phyloP scores from a whole-genome alignment of 345 rosid species.

The Bruguiera parviflora region DNA sequence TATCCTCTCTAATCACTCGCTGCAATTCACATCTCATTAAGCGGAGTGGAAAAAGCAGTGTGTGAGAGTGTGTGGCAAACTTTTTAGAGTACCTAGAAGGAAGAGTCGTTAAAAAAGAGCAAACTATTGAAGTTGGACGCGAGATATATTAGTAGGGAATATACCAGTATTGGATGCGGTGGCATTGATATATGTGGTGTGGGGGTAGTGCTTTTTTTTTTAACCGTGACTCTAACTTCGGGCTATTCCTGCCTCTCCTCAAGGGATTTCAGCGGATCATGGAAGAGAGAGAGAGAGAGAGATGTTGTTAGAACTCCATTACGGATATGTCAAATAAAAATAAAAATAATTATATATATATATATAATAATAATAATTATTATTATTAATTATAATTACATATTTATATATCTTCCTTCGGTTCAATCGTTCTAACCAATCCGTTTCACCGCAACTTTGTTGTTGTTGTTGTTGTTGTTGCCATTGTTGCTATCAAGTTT shows the following conservation, averaged over 20 bases:
- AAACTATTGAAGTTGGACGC: neutral
- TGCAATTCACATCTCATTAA: conserved; percentile 9
- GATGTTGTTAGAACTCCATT: neutral
- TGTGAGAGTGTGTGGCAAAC: conserved; percentile 7
- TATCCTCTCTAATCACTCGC: conserved; percentile 29
- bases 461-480: neutral
- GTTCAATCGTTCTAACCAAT: too few relatives aligned
- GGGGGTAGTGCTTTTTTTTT: neutral
- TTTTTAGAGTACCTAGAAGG: conserved; percentile 17
- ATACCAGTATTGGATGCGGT: neutral
- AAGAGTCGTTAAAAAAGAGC: neutral
- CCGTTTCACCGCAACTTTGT: too few relatives aligned
- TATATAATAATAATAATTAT: too few relatives aligned
- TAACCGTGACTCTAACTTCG: conserved; percentile 18
- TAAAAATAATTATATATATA: too few relatives aligned
- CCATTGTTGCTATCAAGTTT: conserved; percentile 3
- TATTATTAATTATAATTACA: too few relatives aligned
- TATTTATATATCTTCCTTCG: too few relatives aligned
- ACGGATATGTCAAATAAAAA: too few relatives aligned
- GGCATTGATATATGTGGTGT: conserved; percentile 20
- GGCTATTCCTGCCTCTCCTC: conserved; percentile 13
- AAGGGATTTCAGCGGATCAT: conserved; percentile 22
- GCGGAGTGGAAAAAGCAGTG: neutral
- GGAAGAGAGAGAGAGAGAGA: neutral
- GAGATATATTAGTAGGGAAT: neutral